phyloP scores from a whole-genome alignment of 2,329 filamentous ascomycete genomes.

The Ophiostoma montium region DNA sequence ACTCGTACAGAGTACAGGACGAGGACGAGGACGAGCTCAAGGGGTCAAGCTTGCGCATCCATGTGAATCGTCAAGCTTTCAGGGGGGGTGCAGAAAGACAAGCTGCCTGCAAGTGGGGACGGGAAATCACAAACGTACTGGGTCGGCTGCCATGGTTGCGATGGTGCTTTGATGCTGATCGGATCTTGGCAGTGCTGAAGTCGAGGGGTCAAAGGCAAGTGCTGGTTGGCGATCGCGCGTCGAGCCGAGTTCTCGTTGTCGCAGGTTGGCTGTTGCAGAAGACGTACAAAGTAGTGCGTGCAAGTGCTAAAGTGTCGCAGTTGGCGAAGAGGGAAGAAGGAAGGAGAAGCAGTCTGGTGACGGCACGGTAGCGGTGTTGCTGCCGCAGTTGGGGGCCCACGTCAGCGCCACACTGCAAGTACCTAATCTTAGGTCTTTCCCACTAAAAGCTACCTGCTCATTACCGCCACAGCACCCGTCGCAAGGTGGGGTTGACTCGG shows the following conservation, averaged over 20 bases:
- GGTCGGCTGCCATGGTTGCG: slow-evolving; percentile 8
- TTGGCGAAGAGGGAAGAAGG: no score
- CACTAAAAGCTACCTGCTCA: no score
- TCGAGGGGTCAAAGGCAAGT: neutral
- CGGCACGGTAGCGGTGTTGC: no score
- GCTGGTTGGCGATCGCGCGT: no score
- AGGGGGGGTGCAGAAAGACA: neutral
- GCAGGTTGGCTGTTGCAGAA: no score
- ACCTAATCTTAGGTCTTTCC: neutral
- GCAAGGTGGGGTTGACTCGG: neutral
- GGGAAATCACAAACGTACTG: slow-evolving; percentile 7
- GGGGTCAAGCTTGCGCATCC: neutral
- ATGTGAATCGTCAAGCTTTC: neutral
- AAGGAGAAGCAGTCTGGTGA: no score
- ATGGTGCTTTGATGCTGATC: neutral
- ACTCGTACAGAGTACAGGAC: no score
- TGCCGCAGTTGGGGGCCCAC: no score
- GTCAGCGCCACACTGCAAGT: neutral
- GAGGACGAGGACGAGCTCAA: neutral
- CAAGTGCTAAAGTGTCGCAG: no score
- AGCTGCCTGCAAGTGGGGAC: slow-evolving; percentile 5
- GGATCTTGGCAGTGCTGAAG: neutral
- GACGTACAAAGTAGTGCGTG: no score
- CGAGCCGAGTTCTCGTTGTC: no score
- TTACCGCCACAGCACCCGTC: neutral